Conservation (phyloP, 495 filamentous ascomycete species). For the Hapsidospora chrysogenum region DNA sequence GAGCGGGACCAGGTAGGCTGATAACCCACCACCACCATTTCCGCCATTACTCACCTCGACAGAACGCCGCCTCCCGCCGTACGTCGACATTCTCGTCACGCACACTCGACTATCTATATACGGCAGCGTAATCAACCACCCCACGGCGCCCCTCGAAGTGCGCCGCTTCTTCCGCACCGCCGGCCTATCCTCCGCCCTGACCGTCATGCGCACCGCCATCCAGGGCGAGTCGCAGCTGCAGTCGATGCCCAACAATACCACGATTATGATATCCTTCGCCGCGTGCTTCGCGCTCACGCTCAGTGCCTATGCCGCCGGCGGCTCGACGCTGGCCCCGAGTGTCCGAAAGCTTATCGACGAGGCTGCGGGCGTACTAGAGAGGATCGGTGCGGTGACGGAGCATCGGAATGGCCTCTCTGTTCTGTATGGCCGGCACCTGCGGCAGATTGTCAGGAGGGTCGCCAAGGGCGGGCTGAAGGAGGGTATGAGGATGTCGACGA, state of each 20-base stretch:
- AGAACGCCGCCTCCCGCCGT: slow-evolving; percentile 49
- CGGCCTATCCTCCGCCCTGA: slow-evolving; percentile 49
- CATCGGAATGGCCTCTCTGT: slow-evolving; percentile 48
- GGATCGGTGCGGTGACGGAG: slow-evolving; percentile 43
- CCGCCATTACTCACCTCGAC: neutral
- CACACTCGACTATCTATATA: slow-evolving; percentile 60
- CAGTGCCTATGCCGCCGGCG: slow-evolving; percentile 36
- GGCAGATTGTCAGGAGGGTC: slow-evolving; percentile 34
- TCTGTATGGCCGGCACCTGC: slow-evolving; percentile 44
- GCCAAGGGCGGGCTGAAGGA: neutral
- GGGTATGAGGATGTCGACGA: neutral
- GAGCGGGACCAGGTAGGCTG: slow-evolving; percentile 34
- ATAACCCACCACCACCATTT: neutral
- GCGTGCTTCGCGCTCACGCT: slow-evolving; percentile 53
- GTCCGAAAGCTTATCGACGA: slow-evolving; percentile 52
- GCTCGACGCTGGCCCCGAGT: slow-evolving; percentile 47
- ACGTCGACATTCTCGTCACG: slow-evolving; percentile 58
- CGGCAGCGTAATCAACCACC: slow-evolving; percentile 57
- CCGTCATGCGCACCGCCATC: slow-evolving; percentile 57
- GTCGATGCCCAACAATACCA: slow-evolving; percentile 64
- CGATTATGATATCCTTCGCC: slow-evolving; percentile 63
- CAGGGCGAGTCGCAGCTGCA: slow-evolving; percentile 52
- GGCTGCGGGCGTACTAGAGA: slow-evolving; percentile 48
- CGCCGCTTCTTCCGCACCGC: slow-evolving; percentile 56
- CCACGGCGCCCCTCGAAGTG: slow-evolving; percentile 50